A percentile compares a stretch with the other conserved stretches of the same genome.
Conservation (phyloP, 148 eudicot genomes). For the Vaccinium vitisidaea region DNA sequence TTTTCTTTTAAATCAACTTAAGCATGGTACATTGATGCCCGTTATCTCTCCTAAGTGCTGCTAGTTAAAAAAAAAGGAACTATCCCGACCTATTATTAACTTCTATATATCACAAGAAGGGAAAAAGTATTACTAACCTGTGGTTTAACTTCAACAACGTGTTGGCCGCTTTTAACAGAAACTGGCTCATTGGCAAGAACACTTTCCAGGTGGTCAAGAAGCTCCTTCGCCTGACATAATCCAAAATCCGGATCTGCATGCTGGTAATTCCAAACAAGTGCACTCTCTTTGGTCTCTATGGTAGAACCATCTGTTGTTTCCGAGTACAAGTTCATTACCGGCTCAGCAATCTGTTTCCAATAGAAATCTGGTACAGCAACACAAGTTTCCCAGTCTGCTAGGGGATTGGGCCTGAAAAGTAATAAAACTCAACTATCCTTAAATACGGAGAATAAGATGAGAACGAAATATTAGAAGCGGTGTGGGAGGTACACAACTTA, state of each 20-base stretch:
- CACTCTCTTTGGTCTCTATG: conserved; percentile 64
- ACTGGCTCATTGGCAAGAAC: conserved; percentile 79
- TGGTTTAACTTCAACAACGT: conserved; percentile 76
- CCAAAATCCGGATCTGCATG: conserved; percentile 74
- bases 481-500: not conserved
- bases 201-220: conserved; percentile 72
- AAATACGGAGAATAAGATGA: not conserved
- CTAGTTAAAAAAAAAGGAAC: not conserved
- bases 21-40: not conserved
- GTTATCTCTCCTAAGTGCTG: not conserved
- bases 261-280: conserved; percentile 68
- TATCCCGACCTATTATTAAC: conserved; percentile 1
- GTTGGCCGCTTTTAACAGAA: conserved; percentile 70
- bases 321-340: conserved; percentile 62
- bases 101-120: not conserved
- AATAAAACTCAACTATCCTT: not conserved
- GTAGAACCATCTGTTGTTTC: conserved; percentile 78
- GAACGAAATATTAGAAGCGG: not conserved
- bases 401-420: conserved; percentile 39
- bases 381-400: conserved; percentile 61
- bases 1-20: not conserved
- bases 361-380: conserved; percentile 50
- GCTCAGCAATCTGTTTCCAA: conserved; percentile 75
- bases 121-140: conserved; percentile 42
- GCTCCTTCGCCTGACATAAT: conserved; percentile 72